Evolutionary conservation across 257 asterid genomes (phyloP), one percentile per base, ranked within the genome.

Genomic region (Rehmannia glutinosa): DNA sequence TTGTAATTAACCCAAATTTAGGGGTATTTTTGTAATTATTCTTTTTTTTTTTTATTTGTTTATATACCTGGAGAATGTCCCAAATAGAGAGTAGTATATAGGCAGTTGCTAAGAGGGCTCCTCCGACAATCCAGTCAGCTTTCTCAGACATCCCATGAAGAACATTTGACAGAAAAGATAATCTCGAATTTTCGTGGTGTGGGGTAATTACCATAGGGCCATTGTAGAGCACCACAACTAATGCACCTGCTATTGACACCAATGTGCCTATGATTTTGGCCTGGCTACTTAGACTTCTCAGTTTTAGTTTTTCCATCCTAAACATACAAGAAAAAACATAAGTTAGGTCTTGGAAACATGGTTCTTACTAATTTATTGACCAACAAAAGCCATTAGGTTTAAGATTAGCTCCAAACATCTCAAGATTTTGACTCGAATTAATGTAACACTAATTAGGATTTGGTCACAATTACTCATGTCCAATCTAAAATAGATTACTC

Each of bases 51-150:
- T n/a, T n/a, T n/a, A n/a, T n/a, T n/a, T n/a, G 7, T 15, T n/a
- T n/a, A n/a, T n/a, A n/a, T 71, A 83, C 86, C 86, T 72, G 89
- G 57, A 57, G 35, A 42, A 77, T 74, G 75, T 69, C 72, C 81
- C 77, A 83, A 15, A 80, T 10, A 1, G 88, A 66, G 27, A 62
- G 15, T 2, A 75, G 0, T 2, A 60, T 1, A 17, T 72, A 83
- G 35, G 64, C 46, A 5, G 36, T 60, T 1, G 77, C 52, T 19
- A 75, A 75, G 8, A 75, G 27, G 5, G 53, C 55, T 6, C 89
- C 86, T 7, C 86, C 89, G 5, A 68, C 0, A 17, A 67, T 51
- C 89, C 86, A 80, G 27, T 64, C 28, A 4, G 77, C 52, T 38
- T 56, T 52, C 1, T 65, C 16, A 5, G 66, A 75, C 10, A 17